Percentiles rank a stretch among this genome's conserved stretches.
Conservation (phyloP, 202 grass and related monocot genomes). For the Digitaria exilis region DNA sequence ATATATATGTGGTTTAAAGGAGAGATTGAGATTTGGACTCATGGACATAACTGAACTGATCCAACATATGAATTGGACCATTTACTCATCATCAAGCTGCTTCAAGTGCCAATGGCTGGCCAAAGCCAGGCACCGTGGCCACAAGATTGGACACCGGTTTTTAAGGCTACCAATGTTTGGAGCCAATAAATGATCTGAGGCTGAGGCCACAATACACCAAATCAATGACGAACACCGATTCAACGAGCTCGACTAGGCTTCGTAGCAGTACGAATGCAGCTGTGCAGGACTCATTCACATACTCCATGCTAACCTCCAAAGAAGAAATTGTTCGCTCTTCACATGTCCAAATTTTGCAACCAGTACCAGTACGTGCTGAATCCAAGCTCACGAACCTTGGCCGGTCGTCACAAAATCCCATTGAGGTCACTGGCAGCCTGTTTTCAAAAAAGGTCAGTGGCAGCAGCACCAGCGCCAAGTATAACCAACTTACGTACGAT, state of each 20-base stretch:
- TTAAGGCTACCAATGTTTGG: slow-evolving; percentile 17
- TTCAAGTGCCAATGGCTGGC: neutral
- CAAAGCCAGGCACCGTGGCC: slow-evolving; percentile 10
- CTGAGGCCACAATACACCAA: neutral
- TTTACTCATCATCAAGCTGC: neutral
- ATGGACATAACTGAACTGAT: neutral
- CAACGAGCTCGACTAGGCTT: slow-evolving; percentile 12
- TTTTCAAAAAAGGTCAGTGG: too few relatives aligned
- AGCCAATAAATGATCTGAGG: slow-evolving; percentile 21
- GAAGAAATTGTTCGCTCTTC: neutral
- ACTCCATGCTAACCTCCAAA: neutral
- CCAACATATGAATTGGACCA: slow-evolving; percentile 9
- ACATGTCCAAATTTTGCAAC: slow-evolving; percentile 9
- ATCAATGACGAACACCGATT: slow-evolving; percentile 14
- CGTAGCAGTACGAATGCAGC: neutral
- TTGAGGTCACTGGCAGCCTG: slow-evolving; percentile 13
- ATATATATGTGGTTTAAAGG: too few relatives aligned
- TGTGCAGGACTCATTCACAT: neutral
- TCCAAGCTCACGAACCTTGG: slow-evolving; percentile 26
- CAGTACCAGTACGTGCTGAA: neutral
- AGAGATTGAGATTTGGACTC: neutral
- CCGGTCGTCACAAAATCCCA: slow-evolving; percentile 23
- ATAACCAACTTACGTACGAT: neutral
- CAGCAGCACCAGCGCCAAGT: neutral
- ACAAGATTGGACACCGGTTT: slow-evolving; percentile 38